phyloP scores from a whole-genome alignment of 2,329 filamentous ascomycete species.

The Trichoderma breve region DNA sequence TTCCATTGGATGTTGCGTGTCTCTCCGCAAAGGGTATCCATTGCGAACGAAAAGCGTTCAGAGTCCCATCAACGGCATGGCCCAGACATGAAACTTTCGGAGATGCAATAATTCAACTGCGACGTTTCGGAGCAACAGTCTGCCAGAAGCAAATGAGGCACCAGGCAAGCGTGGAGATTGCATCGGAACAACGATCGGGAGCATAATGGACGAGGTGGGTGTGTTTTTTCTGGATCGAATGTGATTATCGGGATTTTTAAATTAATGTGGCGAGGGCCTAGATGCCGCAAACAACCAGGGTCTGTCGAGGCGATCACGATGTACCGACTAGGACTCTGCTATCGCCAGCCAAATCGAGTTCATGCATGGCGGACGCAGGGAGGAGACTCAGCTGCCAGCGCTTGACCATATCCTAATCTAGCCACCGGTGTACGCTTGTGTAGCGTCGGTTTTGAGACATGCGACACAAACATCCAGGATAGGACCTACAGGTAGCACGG shows the following conservation, averaged over 20 bases:
- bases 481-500: neutral
- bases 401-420: neutral
- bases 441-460: neutral
- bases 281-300: neutral
- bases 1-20: too few species aligned
- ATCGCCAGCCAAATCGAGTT: neutral
- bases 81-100: neutral
- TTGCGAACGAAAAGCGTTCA: neutral
- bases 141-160: neutral
- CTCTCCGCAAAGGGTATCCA: neutral
- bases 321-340: neutral
- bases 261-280: neutral
- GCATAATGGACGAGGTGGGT: neutral
- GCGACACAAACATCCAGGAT: neutral
- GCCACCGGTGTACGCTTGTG: neutral
- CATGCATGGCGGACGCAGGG: neutral
- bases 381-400: neutral
- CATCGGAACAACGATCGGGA: neutral
- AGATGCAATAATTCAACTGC: neutral
- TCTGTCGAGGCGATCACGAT: neutral
- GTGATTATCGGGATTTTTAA: neutral
- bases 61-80: neutral
- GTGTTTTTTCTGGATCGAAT: neutral
- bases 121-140: neutral
- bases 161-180: neutral